Evolutionary conservation across 2,329 filamentous ascomycete genomes (phyloP).

Genomic region (Anisogramma anomala): DNA sequence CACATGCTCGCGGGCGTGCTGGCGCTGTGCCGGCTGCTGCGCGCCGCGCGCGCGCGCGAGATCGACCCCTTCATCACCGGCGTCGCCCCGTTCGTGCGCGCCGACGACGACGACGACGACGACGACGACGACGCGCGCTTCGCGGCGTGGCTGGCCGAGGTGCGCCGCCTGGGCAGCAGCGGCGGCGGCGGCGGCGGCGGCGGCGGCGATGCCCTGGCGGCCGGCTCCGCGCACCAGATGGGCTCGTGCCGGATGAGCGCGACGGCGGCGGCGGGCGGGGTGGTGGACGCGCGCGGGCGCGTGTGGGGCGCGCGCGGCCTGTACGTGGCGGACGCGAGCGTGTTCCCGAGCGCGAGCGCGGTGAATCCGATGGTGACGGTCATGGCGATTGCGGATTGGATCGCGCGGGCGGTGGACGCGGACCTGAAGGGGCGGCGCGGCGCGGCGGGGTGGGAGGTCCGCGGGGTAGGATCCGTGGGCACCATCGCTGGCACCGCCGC

Average conservation of each 20-base stretch:
- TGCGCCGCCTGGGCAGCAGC: constrained; percentile 35
- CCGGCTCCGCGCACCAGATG: constrained; percentile 63
- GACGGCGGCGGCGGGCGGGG: constrained; percentile 32
- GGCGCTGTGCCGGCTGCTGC: constrained; percentile 60
- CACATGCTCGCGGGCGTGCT: constrained; percentile 59
- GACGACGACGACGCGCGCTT: constrained; percentile 49
- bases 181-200: constrained; percentile 33
- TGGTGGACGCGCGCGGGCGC: constrained; percentile 41
- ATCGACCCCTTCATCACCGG: constrained; percentile 54
- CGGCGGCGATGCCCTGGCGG: constrained; percentile 20
- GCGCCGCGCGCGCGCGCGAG: constrained; percentile 63
- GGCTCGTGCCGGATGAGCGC: constrained; percentile 59
- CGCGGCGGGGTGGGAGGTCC: too few species aligned
- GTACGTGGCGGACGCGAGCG: constrained; percentile 58
- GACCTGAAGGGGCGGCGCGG: constrained; percentile 26
- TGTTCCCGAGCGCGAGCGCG: constrained; percentile 59
- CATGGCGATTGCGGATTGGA: constrained; percentile 55
- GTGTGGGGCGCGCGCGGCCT: constrained; percentile 53
- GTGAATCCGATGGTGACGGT: constrained; percentile 68
- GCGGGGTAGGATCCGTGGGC: too few species aligned
- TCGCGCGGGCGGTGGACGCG: constrained; percentile 40
- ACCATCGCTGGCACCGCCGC: too few species aligned
- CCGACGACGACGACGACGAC: constrained; percentile 16
- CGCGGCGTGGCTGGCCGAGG: constrained; percentile 42
- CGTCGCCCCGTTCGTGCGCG: constrained; percentile 45